Percentiles rank a stretch among this genome's conserved stretches.
phyloP scores from a whole-genome alignment of 805 yeast genomes.

The Millerago galiae region DNA sequence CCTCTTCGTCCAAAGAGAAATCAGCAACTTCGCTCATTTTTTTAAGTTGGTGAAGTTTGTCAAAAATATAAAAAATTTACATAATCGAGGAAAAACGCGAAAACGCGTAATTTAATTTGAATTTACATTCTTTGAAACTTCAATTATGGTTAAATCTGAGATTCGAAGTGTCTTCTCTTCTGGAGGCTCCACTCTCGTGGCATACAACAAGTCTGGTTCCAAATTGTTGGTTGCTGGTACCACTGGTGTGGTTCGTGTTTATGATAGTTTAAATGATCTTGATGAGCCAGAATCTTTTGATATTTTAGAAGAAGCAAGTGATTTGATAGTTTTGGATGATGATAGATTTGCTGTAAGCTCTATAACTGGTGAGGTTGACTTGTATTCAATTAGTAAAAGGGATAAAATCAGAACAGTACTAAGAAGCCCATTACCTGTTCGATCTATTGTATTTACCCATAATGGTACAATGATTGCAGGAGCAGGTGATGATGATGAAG shows the following conservation, averaged over 20 bases:
- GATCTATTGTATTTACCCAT: slow-evolving; percentile 53
- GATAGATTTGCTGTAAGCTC: slow-evolving; percentile 19
- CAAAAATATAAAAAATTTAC: no score
- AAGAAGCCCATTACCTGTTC: slow-evolving; percentile 28
- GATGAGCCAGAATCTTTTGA: slow-evolving; percentile 22
- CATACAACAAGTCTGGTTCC: slow-evolving; percentile 15
- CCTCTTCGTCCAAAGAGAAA: slow-evolving; percentile 12
- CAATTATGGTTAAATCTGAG: slow-evolving; percentile 15
- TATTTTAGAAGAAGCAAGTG: slow-evolving; percentile 18
- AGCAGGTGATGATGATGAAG: slow-evolving; percentile 63
- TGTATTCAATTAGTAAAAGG: slow-evolving; percentile 16
- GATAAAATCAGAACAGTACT: slow-evolving; percentile 11
- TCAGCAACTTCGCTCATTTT: neutral
- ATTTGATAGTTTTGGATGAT: slow-evolving; percentile 10
- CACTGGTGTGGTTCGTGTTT: slow-evolving; percentile 19
- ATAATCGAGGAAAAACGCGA: neutral
- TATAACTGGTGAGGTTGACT: slow-evolving; percentile 18
- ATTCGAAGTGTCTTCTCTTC: slow-evolving; percentile 18
- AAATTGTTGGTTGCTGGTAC: slow-evolving; percentile 21
- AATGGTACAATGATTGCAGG: slow-evolving; percentile 51
- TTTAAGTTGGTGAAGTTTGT: neutral
- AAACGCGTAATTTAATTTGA: no score
- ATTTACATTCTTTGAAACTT: no score
- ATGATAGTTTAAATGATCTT: slow-evolving; percentile 14
- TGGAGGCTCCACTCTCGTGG: slow-evolving; percentile 18